Percentiles rank a stretch among this genome's conserved stretches.
Evolutionary conservation across 2,329 filamentous ascomycete genomes (phyloP).

Genomic region (Mycosphaerelloides madeirae): DNA sequence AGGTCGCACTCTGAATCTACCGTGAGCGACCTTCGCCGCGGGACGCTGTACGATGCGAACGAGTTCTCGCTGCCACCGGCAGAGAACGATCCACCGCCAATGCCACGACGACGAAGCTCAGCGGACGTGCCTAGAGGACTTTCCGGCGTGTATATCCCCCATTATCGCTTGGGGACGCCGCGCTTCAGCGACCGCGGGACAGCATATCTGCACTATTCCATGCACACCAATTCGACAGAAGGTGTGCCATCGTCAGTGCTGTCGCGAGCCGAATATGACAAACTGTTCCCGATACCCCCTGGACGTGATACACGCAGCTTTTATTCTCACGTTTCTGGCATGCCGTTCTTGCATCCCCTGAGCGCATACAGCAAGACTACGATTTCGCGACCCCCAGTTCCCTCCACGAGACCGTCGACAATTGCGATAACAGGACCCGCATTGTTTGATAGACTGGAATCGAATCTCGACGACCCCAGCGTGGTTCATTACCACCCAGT

Average conservation of each 20-base stretch:
- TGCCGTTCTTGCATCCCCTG: conserved; percentile 20
- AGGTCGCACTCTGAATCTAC: conserved; percentile 72
- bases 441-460: conserved; percentile 77
- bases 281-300: conserved; percentile 42
- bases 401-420: conserved; percentile 10
- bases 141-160: conserved; percentile 57
- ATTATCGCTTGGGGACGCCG: conserved; percentile 77
- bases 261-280: conserved; percentile 40
- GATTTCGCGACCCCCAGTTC: conserved; percentile 5
- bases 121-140: conserved; percentile 21
- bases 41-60: conserved; percentile 26
- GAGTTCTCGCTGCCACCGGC: conserved; percentile 24
- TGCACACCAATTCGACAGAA: conserved; percentile 65
- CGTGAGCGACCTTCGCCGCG: conserved; percentile 54
- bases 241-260: conserved; percentile 62
- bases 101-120: conserved; percentile 25
- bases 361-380: conserved; percentile 9
- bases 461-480: conserved; percentile 73
- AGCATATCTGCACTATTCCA: conserved; percentile 73
- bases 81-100: conserved; percentile 21
- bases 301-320: conserved; percentile 19
- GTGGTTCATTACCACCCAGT: conserved; percentile 75
- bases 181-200: conserved; percentile 73
- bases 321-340: conserved; percentile 11
- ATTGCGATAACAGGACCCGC: conserved; percentile 45